These are phyloP conservation scores for Nicotiana undulata DNA, from an alignment of 257 asterid species.

Conservation along the genomic window DNA sequence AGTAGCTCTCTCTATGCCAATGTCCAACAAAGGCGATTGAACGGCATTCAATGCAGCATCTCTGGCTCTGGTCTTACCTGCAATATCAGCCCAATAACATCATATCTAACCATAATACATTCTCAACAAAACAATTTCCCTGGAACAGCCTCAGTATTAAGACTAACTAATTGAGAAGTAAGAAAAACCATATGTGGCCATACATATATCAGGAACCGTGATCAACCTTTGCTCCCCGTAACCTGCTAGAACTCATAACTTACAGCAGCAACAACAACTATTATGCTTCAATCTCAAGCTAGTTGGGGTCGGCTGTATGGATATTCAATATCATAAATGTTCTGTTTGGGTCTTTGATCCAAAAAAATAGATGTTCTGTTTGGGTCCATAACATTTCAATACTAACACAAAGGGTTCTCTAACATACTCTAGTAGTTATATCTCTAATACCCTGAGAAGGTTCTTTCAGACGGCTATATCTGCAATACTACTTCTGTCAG, in stretches of 20 bases:
- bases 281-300: too few relatives aligned
- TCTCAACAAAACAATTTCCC: background rate
- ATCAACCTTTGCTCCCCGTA: background rate
- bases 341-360: too few relatives aligned
- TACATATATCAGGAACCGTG: background rate
- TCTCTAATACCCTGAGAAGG: background rate
- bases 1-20: slow-evolving; percentile 92
- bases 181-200: background rate
- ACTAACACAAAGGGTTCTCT: too few relatives aligned
- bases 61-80: slow-evolving; percentile 94
- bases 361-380: too few relatives aligned
- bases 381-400: too few relatives aligned
- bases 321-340: too few relatives aligned
- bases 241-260: background rate
- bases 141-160: background rate
- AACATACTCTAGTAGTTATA: too few relatives aligned
- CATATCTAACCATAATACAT: background rate
- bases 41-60: slow-evolving; percentile 93
- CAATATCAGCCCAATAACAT: slow-evolving; percentile 8
- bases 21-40: slow-evolving; percentile 86
- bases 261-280: too few relatives aligned
- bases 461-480: background rate
- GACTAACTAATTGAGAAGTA: background rate
- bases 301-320: too few relatives aligned
- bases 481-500: background rate